A percentile compares a stretch with the other conserved stretches of the same genome.
These are phyloP conservation scores for Aeminium ludgeri DNA, from an alignment of 495 filamentous ascomycete species.

Conservation along the genomic window DNA sequence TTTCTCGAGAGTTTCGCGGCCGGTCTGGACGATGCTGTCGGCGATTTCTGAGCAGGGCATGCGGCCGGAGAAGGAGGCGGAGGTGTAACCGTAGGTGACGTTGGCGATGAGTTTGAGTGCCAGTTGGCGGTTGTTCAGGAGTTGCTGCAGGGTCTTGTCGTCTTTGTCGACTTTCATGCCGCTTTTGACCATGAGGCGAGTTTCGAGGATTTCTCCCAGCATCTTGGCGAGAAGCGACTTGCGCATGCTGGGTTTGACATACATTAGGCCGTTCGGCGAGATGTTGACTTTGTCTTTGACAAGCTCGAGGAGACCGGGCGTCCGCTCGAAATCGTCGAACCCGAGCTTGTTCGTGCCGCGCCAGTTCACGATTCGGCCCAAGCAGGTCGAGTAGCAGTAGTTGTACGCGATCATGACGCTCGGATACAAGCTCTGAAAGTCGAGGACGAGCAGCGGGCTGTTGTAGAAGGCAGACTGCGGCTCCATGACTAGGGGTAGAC, in stretches of 20 bases:
- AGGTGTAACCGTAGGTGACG: conserved; percentile 95
- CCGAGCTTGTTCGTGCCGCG: conserved; percentile 89
- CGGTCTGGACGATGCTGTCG: conserved; percentile 93
- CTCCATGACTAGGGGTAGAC: conserved; percentile 92
- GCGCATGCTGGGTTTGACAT: conserved; percentile 66
- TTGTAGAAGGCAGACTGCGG: conserved; percentile 89
- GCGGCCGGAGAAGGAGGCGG: conserved; percentile 81
- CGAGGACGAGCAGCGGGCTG: conserved; percentile 75
- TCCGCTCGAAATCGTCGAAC: conserved; percentile 65
- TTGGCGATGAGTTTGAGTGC: conserved; percentile 96
- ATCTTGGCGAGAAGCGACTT: conserved; percentile 91
- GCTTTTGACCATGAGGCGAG: conserved; percentile 92
- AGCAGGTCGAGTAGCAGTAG: conserved; percentile 95
- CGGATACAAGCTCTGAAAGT: conserved; percentile 93
- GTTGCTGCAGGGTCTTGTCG: conserved; percentile 67
- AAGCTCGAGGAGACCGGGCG: conserved; percentile 56
- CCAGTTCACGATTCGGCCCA: conserved; percentile 73
- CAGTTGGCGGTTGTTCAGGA: conserved; percentile 85
- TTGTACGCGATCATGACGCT: conserved; percentile 99
- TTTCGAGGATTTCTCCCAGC: conserved; percentile 90
- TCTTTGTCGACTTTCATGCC: conserved; percentile 93
- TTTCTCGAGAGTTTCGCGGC: conserved; percentile 82
- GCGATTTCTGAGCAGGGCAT: conserved; percentile 98
- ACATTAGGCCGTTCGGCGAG: conserved; percentile 92
- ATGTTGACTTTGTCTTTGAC: conserved; percentile 81